These are phyloP conservation scores for Penicillium pancosmium DNA, from an alignment of 495 filamentous ascomycete species.

Conservation along the genomic window DNA sequence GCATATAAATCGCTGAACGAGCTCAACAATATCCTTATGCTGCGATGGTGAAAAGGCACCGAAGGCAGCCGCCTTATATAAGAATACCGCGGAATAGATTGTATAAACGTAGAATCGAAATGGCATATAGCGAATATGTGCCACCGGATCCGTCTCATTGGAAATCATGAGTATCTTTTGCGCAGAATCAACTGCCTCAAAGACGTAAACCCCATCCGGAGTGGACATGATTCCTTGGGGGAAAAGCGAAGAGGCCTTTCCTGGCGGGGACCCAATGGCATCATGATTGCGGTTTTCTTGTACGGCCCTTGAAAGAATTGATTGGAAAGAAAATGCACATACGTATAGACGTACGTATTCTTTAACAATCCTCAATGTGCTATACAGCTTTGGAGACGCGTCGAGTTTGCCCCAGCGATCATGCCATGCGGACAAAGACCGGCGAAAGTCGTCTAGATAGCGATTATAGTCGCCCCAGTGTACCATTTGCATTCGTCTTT, in stretches of 20 bases:
- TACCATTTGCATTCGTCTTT: conserved; percentile 5
- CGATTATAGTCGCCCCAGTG: conserved; percentile 8
- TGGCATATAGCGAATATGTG: conserved; percentile 11
- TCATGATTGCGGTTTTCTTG: background rate
- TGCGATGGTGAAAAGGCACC: background rate
- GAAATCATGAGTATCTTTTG: conserved; percentile 1
- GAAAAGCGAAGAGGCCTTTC: conserved; percentile 2
- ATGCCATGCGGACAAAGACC: conserved; percentile 3
- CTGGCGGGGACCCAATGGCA: background rate
- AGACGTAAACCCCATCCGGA: conserved; percentile 5
- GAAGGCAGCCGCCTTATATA: conserved; percentile 10
- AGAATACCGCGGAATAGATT: conserved; percentile 9
- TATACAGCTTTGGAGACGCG: conserved; percentile 4
- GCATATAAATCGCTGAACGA: conserved; percentile 4
- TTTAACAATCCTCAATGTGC: background rate
- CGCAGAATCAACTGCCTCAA: conserved; percentile 1
- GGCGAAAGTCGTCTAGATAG: conserved; percentile 7
- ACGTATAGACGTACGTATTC: conserved; percentile 8
- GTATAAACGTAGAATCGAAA: conserved; percentile 10
- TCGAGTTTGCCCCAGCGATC: conserved; percentile 1
- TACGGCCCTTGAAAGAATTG: conserved; percentile 7
- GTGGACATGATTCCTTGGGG: conserved; percentile 8
- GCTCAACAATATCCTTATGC: conserved; percentile 2
- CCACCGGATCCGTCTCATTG: background rate
- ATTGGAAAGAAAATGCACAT: conserved; percentile 7